Evolutionary conservation across 108 stramenopile genomes (phyloP), one percentile per base, ranked within the genome.

Genomic region (Mediolabrus comicus): DNA sequence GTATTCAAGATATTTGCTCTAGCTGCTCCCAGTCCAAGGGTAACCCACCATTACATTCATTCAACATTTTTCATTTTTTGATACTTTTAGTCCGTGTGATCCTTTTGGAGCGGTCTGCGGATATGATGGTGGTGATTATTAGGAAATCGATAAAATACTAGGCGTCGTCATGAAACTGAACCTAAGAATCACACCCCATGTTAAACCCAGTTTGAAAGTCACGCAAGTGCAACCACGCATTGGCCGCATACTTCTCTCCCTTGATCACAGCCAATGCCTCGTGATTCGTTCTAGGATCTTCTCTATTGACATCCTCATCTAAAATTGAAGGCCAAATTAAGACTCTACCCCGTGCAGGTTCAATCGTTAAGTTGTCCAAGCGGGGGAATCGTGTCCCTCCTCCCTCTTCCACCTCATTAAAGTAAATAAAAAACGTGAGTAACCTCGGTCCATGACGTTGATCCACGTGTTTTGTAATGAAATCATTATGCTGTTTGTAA

Each of bases 401-500:
- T 13, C 87, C 87, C 59, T 82, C 84, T 46, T 86, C 87, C 22
- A 84, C 85, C 55, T 80, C 84, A 39, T 67, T 74, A 12, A 89
- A 73, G 38, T 89, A 89, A 30, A 89, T 79, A 35, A 83, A 86
- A 53, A 89, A 83, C 10, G 87, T 89, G 12, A 84, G 49, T 31
- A 89, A 77, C 9, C 87, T 59, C 1, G 84, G 83, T 4, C 87
- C 87, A 68, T 77, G 76, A 26, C 66, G 86, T 17, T 84, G 72
- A 16, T 62, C 26, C 25, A 52, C 32, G 25, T 87, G 82, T 54
- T 80, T 32, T 9, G 39, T 64, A 36, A 89, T 82, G 33, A 83
- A 75, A 63, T 90, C 88, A 59, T 87, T 80, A 54, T 92, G 87
- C 3, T 64, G 60, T 24, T 63, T 66, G 61, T 97, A 95, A 60